Base-by-base conservation (phyloP, 1,139 yeast genomes). In the Yamadazyma aaseri region DNA sequence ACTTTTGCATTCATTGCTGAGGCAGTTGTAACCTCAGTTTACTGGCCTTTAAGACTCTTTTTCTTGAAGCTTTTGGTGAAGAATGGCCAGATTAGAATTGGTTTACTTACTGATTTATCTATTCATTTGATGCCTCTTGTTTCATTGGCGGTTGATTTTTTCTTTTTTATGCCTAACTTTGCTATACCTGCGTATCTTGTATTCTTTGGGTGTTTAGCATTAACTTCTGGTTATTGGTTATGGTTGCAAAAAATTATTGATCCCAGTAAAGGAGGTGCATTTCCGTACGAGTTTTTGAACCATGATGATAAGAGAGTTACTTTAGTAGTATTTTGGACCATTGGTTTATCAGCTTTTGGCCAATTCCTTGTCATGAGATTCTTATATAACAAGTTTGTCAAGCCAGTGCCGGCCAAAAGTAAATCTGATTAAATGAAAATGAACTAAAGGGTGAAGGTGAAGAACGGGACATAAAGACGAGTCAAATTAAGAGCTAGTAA, bases 251-350 rank as follows among this genome's bases (percentile, higher is more conserved):
- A 49, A 15, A 55, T 80, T 40, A 63, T 82, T 20, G 74, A 72
- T 37, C 56, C 71, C 22, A 62, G 58, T 16, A 53, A 46, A 26
- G 71, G 71, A 2, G 83, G 75, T 7, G 63, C 60, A 2, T 81
- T 76, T 47, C 92, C 92, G 0, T 82, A 82, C 50, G 82, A 80
- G 9, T 82, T 82, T 49, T 58, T 82, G 52, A 73, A 79, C 47
- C 81, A 73, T 8, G 69, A 63, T 3, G 25, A 33, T 5, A 62
- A 60, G 6, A 71, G 64, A 20, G 56, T 58, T 4, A 53, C 57
- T 20, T 63, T 64, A 2, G 39, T 65, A 13, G 73, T 81, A n/a
- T 81, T 81, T 50, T 58, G 51, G 1, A 47, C 60, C 6, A 74
- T 81, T 11, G 75, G 76, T 0, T 38, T 65, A 4, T 46, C 71